Conservation (phyloP, 2,329 filamentous ascomycete genomes). For the Lithohypha guttulata region DNA sequence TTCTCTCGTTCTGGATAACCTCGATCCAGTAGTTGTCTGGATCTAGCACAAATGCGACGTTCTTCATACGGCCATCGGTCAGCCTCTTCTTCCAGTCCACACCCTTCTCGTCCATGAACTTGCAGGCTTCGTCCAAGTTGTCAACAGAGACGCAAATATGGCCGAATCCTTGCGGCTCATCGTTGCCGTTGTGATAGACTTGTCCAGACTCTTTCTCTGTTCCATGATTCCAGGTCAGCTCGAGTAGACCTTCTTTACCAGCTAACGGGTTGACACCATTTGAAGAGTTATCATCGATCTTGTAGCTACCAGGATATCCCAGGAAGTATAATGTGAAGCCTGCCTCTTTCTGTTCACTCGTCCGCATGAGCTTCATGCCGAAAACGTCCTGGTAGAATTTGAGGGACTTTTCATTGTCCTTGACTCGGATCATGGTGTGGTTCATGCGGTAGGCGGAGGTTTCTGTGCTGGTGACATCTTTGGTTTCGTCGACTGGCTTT, state of each 20-base stretch:
- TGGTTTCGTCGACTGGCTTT: conserved; percentile 60
- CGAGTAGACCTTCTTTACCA: conserved; percentile 70
- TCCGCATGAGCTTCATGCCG: conserved; percentile 76
- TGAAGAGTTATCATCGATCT: conserved; percentile 37
- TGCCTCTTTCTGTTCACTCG: conserved; percentile 55
- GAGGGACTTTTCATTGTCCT: conserved; percentile 62
- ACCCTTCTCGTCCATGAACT: conserved; percentile 69
- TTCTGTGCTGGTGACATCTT: conserved; percentile 62
- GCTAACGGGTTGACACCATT: conserved; percentile 50
- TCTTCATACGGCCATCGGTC: conserved; percentile 83
- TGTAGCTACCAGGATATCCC: conserved; percentile 57
- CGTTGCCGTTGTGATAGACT: conserved; percentile 92
- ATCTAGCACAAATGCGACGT: conserved; percentile 82
- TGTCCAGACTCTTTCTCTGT: conserved; percentile 64
- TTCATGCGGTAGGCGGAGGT: conserved; percentile 58
- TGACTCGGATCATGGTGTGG: conserved; percentile 78
- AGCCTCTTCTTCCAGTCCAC: conserved; percentile 92
- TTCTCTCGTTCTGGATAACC: conserved; percentile 48
- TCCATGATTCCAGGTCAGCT: conserved; percentile 75
- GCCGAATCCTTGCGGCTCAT: conserved; percentile 83
- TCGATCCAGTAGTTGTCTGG: conserved; percentile 63
- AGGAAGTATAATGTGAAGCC: conserved; percentile 91
- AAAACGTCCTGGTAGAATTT: conserved; percentile 76
- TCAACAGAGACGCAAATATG: conserved; percentile 86
- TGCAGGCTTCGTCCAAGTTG: conserved; percentile 75